phyloP scores from a whole-genome alignment of 1,284 basidiomycete species.

The Melanopsichium pennsylvanicum region DNA sequence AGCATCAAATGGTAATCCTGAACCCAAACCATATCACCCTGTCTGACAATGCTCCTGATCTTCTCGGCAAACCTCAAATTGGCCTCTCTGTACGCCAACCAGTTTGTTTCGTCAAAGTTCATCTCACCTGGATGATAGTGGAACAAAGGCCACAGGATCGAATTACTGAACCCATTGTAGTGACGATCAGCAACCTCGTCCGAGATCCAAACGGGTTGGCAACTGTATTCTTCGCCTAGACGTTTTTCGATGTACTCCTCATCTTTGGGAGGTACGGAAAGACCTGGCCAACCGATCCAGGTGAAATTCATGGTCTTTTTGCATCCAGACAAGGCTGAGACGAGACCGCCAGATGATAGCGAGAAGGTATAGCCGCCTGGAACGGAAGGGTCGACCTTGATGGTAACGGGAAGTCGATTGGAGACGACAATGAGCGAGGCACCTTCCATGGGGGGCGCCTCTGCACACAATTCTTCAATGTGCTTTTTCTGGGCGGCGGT shows the following conservation, averaged over 20 bases:
- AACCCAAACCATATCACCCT: conserved; percentile 90
- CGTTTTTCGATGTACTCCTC: conserved; percentile 68
- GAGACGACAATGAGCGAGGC: conserved; percentile 88
- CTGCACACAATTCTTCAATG: conserved; percentile 31
- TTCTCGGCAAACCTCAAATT: conserved; percentile 93
- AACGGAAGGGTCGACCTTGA: conserved; percentile 59
- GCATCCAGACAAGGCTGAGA: conserved; percentile 61
- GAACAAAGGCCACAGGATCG: conserved; percentile 98
- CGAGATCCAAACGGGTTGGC: conserved; percentile 95
- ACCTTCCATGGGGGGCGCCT: conserved; percentile 27
- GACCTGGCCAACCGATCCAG: conserved; percentile 66
- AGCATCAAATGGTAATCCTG: conserved; percentile 78
- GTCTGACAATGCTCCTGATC: conserved; percentile 80
- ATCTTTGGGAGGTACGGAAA: conserved; percentile 54
- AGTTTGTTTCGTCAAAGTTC: conserved; percentile 98
- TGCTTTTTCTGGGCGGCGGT: conserved; percentile 32
- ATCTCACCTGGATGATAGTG: conserved; percentile 85
- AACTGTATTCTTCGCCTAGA: conserved; percentile 92
- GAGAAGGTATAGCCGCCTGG: conserved; percentile 62
- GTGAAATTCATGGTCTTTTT: conserved; percentile 65
- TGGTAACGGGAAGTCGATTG: conserved; percentile 80
- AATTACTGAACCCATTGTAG: conserved; percentile 98
- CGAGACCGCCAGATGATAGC: conserved; percentile 63
- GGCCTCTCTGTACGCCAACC: conserved; percentile 96
- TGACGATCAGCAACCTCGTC: conserved; percentile 97